A percentile compares a stretch with the other conserved stretches of the same genome.
Evolutionary conservation across 1,139 yeast species (phyloP).

Genomic region (Groenewaldozyma auringiensis): DNA sequence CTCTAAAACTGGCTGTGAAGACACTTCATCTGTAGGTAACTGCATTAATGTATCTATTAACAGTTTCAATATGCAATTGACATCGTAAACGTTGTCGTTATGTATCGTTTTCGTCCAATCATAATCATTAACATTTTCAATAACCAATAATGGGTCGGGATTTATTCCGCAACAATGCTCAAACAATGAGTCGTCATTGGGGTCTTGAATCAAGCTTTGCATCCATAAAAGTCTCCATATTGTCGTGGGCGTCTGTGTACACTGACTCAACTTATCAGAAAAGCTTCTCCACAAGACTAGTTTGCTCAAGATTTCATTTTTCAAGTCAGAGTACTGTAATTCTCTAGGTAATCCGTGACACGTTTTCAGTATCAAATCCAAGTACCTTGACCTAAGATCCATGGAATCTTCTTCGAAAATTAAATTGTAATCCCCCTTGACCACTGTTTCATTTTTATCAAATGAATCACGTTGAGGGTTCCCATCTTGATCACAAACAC

Average conservation of each 20-base stretch:
- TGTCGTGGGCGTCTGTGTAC: not conserved
- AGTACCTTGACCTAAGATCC: not conserved
- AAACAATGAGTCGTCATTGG: no score
- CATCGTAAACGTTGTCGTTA: no score
- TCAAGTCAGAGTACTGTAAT: not conserved
- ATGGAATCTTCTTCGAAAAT: not conserved
- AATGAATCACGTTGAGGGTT: not conserved
- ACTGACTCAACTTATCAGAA: not conserved
- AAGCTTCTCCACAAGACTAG: no score
- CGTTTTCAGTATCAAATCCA: not conserved
- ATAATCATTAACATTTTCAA: no score
- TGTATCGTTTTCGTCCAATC: no score
- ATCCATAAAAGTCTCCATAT: not conserved
- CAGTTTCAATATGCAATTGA: no score
- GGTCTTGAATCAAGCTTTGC: no score
- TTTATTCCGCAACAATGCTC: no score
- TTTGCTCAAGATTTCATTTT: not conserved
- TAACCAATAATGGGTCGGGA: no score
- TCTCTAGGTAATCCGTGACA: not conserved
- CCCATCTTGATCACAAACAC: conserved; percentile 1
- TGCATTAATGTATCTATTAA: no score
- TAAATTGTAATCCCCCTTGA: not conserved
- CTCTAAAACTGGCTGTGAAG: no score
- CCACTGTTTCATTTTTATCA: not conserved
- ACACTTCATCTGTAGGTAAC: no score